Percentiles rank a stretch among this genome's conserved stretches.
These are phyloP conservation scores for Eimeria maxima DNA, from an alignment of 169 alveolate species.

Conservation along the genomic window DNA sequence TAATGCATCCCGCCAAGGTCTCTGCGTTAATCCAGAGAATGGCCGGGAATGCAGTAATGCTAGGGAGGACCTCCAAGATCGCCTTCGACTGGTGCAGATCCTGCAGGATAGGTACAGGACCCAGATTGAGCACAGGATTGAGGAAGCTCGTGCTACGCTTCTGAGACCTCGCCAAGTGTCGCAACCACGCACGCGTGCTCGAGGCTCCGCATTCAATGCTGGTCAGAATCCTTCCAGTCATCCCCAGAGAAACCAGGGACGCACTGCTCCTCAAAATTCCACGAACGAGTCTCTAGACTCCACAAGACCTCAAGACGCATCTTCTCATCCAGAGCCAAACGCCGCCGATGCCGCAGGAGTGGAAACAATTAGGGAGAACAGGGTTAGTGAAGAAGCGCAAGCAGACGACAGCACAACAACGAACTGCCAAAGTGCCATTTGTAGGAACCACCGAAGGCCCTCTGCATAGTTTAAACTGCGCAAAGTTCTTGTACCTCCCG, in stretches of 20 bases:
- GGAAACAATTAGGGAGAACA: not conserved
- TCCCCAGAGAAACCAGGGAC: not conserved
- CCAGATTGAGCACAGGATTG: not conserved
- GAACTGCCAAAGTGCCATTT: not conserved
- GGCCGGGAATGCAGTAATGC: not conserved
- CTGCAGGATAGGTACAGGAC: conserved; percentile 6
- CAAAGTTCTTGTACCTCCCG: not conserved
- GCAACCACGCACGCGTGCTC: not conserved
- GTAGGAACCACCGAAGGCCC: not conserved
- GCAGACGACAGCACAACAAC: not conserved
- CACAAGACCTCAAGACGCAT: not conserved
- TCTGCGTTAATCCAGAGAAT: not conserved
- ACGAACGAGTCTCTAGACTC: not conserved
- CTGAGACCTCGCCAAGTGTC: not conserved
- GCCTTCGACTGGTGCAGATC: not conserved
- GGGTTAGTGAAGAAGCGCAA: not conserved
- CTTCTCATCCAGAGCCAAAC: not conserved
- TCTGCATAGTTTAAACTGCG: not conserved
- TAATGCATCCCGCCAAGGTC: not conserved
- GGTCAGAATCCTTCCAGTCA: not conserved
- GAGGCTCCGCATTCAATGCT: not conserved
- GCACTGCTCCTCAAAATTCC: not conserved
- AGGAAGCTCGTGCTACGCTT: not conserved
- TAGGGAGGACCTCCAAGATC: not conserved
- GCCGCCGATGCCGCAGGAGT: not conserved